phyloP scores from a whole-genome alignment of 2,329 filamentous ascomycete genomes.

The Colletotrichum sp. region DNA sequence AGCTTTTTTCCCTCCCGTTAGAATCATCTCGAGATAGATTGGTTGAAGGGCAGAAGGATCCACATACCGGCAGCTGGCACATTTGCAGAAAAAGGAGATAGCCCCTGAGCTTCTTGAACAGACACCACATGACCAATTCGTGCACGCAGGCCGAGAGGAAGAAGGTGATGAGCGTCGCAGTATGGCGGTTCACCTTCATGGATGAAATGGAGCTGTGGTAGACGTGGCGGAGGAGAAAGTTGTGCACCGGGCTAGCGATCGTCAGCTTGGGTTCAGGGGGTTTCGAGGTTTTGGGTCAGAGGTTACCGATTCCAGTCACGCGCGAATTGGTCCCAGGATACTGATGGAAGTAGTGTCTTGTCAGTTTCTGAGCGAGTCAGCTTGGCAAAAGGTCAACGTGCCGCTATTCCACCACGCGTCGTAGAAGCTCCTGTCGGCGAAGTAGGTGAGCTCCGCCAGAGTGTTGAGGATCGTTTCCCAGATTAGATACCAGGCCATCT shows the following conservation, averaged over 20 bases:
- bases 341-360: conserved; percentile 27
- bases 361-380: neutral
- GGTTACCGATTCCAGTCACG: conserved; percentile 73
- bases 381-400: conserved; percentile 27
- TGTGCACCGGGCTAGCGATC: conserved; percentile 67
- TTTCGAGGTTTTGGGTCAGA: neutral
- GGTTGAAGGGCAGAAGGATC: neutral
- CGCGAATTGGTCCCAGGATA: conserved; percentile 78
- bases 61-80: conserved; percentile 68
- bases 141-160: conserved; percentile 74
- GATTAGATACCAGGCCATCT: conserved; percentile 79
- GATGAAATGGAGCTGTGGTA: conserved; percentile 80
- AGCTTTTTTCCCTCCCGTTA: conserved; percentile 42
- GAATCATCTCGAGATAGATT: neutral
- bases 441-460: conserved; percentile 76
- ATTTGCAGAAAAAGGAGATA: conserved; percentile 78
- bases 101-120: conserved; percentile 79
- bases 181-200: conserved; percentile 71
- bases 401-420: conserved; percentile 68
- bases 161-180: conserved; percentile 78
- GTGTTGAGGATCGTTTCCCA: conserved; percentile 80
- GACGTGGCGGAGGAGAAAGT: conserved; percentile 78
- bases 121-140: conserved; percentile 80
- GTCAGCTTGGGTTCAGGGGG: neutral
- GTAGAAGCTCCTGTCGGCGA: conserved; percentile 79